These are phyloP conservation scores for Conticribra weissflogii DNA, from an alignment of 108 stramenopile species.

Conservation along the genomic window DNA sequence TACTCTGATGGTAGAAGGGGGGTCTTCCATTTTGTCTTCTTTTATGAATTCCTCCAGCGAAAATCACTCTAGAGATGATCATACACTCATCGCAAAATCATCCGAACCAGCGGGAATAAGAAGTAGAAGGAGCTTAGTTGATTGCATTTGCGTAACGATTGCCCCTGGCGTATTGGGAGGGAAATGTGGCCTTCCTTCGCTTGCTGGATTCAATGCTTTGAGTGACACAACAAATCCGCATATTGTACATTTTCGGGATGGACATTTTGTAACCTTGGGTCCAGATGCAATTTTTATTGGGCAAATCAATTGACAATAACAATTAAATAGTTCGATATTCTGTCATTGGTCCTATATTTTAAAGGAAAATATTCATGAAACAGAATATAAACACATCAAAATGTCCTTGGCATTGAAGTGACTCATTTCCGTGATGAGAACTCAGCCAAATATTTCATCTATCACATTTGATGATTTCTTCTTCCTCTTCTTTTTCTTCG, in stretches of 20 bases:
- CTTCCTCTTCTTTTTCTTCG: conserved; percentile 17
- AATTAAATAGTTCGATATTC: too few species aligned
- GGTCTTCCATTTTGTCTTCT: conserved; percentile 55
- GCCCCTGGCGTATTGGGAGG: conserved; percentile 64
- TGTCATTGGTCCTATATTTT: too few species aligned
- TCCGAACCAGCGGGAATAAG: too few species aligned
- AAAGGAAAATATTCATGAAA: too few species aligned
- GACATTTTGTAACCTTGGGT: conserved; percentile 27
- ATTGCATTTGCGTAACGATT: conserved; percentile 77
- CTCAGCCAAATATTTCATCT: conserved; percentile 47
- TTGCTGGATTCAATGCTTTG: conserved; percentile 18
- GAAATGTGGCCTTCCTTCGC: conserved; percentile 43
- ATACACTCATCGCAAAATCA: too few species aligned
- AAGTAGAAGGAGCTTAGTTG: conserved; percentile 31
- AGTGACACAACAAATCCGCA: not conserved
- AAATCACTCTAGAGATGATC: too few species aligned
- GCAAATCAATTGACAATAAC: conserved; percentile 6
- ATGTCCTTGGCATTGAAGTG: too few species aligned
- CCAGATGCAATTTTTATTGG: conserved; percentile 29
- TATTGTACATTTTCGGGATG: conserved; percentile 8
- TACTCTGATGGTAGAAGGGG: conserved; percentile 86
- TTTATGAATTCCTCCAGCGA: conserved; percentile 59
- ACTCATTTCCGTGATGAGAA: too few species aligned
- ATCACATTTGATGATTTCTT: conserved; percentile 27
- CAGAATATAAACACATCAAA: too few species aligned